Percentiles rank a stretch among this genome's conserved stretches.
Evolutionary conservation across 179 eudicot genomes (phyloP).

Genomic region (Amaranthus tricolor): DNA sequence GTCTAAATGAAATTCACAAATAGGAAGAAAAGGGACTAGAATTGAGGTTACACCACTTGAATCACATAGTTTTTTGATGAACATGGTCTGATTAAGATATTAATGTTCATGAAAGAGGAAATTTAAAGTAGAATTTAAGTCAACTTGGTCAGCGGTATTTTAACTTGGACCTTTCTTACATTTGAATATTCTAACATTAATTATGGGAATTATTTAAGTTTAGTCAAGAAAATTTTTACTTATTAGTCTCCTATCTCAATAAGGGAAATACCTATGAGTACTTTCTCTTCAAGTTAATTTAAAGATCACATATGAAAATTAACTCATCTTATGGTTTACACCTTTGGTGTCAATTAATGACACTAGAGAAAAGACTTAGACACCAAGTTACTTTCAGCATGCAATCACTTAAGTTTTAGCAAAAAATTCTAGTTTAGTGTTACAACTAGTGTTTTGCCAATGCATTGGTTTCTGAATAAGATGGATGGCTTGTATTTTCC

Average conservation of each 20-base stretch:
- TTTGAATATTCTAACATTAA: background rate
- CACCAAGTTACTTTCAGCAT: background rate
- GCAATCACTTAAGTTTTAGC: background rate
- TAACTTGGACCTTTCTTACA: background rate
- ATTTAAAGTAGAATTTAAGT: background rate
- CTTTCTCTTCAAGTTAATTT: background rate
- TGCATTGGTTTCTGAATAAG: background rate
- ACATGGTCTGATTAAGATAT: no score
- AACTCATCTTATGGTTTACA: background rate
- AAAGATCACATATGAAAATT: background rate
- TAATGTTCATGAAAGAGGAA: background rate
- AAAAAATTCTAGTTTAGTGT: background rate
- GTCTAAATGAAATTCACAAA: background rate
- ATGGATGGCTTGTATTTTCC: background rate
- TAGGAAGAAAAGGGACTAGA: background rate
- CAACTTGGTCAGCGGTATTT: background rate
- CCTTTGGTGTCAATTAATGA: background rate
- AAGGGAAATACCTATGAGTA: background rate
- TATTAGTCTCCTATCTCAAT: background rate
- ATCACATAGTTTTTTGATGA: background rate
- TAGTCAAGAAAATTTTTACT: background rate
- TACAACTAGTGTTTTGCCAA: background rate
- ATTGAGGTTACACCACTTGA: background rate
- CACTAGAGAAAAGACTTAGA: background rate
- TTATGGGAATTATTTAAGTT: background rate